Evolutionary conservation across 139 green algal species (phyloP).

Genomic region (Closterium sp.): DNA sequence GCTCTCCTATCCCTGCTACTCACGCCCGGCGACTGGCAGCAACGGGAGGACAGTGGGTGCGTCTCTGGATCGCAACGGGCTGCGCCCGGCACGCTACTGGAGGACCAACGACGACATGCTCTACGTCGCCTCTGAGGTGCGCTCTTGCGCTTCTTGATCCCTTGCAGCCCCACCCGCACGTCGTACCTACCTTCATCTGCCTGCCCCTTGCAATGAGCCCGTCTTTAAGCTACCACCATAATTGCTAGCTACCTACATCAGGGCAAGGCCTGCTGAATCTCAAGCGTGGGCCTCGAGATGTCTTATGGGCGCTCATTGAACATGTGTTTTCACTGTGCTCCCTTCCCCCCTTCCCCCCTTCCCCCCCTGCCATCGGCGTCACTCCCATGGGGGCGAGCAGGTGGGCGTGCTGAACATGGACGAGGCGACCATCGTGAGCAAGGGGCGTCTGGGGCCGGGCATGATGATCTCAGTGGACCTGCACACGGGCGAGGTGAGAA

Average conservation of each 20-base stretch:
- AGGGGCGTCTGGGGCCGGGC: conserved; percentile 94
- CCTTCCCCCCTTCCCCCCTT: background rate
- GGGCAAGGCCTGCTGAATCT: no score
- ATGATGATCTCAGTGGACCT: conserved; percentile 94
- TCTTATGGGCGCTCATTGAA: background rate
- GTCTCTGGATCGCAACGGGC: conserved; percentile 94
- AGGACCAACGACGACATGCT: conserved; percentile 90
- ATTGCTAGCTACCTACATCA: no score
- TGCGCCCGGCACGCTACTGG: conserved; percentile 96
- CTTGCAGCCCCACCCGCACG: no score
- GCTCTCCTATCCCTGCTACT: background rate
- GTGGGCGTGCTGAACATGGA: conserved; percentile 47
- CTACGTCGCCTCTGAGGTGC: conserved; percentile 94
- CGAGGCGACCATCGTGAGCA: conserved; percentile 36
- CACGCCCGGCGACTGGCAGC: background rate
- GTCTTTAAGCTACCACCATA: no score
- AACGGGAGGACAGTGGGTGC: conserved; percentile 88
- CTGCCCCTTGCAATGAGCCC: no score
- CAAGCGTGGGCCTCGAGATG: no score
- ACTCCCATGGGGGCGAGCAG: background rate
- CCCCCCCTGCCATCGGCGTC: no score
- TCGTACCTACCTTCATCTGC: no score
- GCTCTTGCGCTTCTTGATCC: background rate
- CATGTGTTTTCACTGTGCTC: background rate
- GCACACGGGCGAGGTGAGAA: conserved; percentile 60